Evolutionary conservation across 108 stramenopile genomes (phyloP).

Genomic region (Halocafeteria seosinensis): DNA sequence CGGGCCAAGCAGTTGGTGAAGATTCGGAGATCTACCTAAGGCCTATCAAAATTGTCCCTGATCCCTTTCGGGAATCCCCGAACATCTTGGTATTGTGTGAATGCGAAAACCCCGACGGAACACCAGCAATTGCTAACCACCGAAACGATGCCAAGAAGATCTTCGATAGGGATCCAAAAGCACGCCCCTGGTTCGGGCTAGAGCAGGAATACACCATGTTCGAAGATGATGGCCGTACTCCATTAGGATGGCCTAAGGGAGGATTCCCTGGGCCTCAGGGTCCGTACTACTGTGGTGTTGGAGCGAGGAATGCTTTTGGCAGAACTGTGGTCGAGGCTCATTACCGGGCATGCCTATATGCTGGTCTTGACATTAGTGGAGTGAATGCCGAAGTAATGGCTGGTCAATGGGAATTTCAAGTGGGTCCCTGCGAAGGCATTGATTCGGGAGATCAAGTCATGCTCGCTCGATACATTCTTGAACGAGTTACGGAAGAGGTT

Average conservation of each 20-base stretch:
- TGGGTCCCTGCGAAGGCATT: conserved; percentile 91
- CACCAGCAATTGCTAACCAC: conserved; percentile 58
- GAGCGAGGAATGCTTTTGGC: conserved; percentile 4
- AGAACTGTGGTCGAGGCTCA: conserved; percentile 72
- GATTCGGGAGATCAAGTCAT: conserved; percentile 88
- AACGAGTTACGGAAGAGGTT: conserved; percentile 87
- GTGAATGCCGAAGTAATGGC: conserved; percentile 97
- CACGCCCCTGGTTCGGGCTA: conserved; percentile 54
- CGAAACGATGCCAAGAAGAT: conserved; percentile 47
- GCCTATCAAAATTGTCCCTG: conserved; percentile 63
- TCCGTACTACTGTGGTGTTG: conserved; percentile 79
- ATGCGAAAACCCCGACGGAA: conserved; percentile 70
- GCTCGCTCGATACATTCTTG: conserved; percentile 84
- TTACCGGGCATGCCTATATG: conserved; percentile 85
- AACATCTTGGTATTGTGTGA: conserved; percentile 91
- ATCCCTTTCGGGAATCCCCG: conserved; percentile 74
- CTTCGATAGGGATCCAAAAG: conserved; percentile 46
- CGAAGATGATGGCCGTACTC: conserved; percentile 66
- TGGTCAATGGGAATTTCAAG: conserved; percentile 93
- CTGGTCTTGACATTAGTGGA: conserved; percentile 75
- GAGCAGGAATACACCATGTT: conserved; percentile 98
- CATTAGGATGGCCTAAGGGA: conserved; percentile 81
- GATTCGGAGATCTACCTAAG: conserved; percentile 48
- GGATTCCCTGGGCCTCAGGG: conserved; percentile 61
- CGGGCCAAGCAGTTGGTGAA: conserved; percentile 84